Conservation (phyloP, 2,329 filamentous ascomycete species). For the Colletotrichum chlorophyti region DNA sequence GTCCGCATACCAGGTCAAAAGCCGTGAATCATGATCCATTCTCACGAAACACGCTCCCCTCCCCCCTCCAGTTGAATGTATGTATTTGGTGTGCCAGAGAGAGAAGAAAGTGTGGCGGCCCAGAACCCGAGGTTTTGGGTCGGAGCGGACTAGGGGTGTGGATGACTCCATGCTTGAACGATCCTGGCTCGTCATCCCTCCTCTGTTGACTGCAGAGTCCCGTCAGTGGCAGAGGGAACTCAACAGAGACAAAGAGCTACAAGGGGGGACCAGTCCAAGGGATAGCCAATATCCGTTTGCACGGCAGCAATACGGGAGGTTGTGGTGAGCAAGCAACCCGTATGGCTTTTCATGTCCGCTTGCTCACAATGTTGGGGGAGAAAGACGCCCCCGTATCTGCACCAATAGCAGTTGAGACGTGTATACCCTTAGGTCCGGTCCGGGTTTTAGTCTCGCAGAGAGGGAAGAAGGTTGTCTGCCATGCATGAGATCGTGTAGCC, state of each 20-base stretch:
- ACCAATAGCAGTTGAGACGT: constrained; percentile 1
- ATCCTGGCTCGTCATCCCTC: constrained; percentile 3
- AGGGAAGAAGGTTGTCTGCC: constrained; percentile 2
- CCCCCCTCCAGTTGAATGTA: constrained; percentile 8
- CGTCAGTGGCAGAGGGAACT: not conserved
- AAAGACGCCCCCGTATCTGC: constrained; percentile 9
- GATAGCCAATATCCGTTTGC: constrained; percentile 6
- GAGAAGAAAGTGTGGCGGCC: constrained; percentile 29
- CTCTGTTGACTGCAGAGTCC: not conserved
- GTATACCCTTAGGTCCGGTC: not conserved
- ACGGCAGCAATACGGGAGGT: constrained; percentile 5
- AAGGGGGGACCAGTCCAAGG: constrained; percentile 12
- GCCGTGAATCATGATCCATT: constrained; percentile 25
- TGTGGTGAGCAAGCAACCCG: no score
- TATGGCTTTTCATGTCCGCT: no score
- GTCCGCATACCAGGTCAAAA: no score
- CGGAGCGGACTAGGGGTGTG: constrained; percentile 14
- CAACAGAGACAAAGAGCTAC: not conserved
- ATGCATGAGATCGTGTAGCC: not conserved
- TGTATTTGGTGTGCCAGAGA: constrained; percentile 17
- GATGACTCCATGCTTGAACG: not conserved
- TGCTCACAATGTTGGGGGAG: no score
- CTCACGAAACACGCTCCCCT: constrained; percentile 3
- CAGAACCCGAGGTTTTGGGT: constrained; percentile 28
- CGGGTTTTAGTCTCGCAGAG: not conserved